A percentile compares a stretch with the other conserved stretches of the same genome.
phyloP scores from a whole-genome alignment of 306 rosid genomes.

The Rosa rugosa region DNA sequence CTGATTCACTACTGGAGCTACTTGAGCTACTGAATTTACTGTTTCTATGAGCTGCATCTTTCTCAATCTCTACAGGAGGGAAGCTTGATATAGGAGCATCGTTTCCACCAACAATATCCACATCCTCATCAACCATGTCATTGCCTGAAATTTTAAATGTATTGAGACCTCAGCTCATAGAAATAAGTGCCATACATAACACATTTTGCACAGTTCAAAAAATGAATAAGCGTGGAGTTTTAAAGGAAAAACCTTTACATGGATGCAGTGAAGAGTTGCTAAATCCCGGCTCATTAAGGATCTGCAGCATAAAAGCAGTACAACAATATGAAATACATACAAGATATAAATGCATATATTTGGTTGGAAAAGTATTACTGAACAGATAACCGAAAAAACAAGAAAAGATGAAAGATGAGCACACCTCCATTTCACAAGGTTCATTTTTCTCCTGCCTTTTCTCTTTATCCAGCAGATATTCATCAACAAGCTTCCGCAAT shows the following conservation, averaged over 20 bases:
- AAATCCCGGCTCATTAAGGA: slow-evolving; percentile 66
- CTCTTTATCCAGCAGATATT: slow-evolving; percentile 63
- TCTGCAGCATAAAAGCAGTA: slow-evolving; percentile 43
- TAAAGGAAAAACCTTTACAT: slow-evolving; percentile 53
- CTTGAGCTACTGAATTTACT: slow-evolving; percentile 75
- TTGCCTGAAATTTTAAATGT: slow-evolving; percentile 51
- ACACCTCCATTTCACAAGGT: slow-evolving; percentile 82
- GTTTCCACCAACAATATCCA: slow-evolving; percentile 86
- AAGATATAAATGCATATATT: background rate
- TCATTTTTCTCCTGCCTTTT: slow-evolving; percentile 45
- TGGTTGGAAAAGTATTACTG: background rate
- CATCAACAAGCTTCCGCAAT: slow-evolving; percentile 73
- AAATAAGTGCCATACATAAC: background rate
- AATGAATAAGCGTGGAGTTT: background rate
- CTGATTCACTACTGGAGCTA: slow-evolving; percentile 81
- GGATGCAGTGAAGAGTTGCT: slow-evolving; percentile 76
- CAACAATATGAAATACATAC: slow-evolving; percentile 17
- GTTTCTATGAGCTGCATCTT: slow-evolving; percentile 57
- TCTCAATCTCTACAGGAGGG: slow-evolving; percentile 79
- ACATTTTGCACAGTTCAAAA: background rate
- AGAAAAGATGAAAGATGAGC: slow-evolving; percentile 14
- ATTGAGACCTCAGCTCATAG: background rate
- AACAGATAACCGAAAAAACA: background rate
- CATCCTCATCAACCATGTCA: slow-evolving; percentile 77
- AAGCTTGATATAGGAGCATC: slow-evolving; percentile 78